A percentile compares a stretch with the other conserved stretches of the same genome.
Conservation (phyloP, 208 protist species). For the Phytomonas serpens region DNA sequence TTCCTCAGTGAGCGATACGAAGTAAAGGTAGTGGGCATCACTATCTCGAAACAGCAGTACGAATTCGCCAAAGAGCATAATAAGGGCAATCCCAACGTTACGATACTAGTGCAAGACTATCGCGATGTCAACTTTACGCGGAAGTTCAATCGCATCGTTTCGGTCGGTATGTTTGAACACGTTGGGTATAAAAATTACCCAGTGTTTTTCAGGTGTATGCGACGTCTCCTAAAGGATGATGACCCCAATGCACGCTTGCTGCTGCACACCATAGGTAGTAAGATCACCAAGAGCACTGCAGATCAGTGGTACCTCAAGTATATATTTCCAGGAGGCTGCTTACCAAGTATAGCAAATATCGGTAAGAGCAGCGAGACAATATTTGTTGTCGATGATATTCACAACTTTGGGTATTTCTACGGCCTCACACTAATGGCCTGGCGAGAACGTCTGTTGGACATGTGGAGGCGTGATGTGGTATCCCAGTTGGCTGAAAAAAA, state of each 20-base stretch:
- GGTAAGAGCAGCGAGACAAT: slow-evolving; percentile 28
- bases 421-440: slow-evolving; percentile 39
- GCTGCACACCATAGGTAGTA: slow-evolving; percentile 67
- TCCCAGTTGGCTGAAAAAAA: background rate
- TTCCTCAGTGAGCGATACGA: slow-evolving; percentile 49
- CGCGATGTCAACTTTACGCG: slow-evolving; percentile 34
- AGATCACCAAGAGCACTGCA: slow-evolving; percentile 49
- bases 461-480: slow-evolving; percentile 22
- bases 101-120: slow-evolving; percentile 63
- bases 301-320: slow-evolving; percentile 78
- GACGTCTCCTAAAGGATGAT: slow-evolving; percentile 37
- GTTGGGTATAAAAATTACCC: slow-evolving; percentile 75
- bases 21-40: slow-evolving; percentile 63
- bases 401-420: slow-evolving; percentile 63
- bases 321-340: slow-evolving; percentile 74
- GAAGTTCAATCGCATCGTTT: slow-evolving; percentile 69
- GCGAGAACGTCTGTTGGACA: slow-evolving; percentile 35
- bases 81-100: slow-evolving; percentile 23
- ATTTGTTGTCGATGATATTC: slow-evolving; percentile 55
- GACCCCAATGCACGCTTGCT: slow-evolving; percentile 48
- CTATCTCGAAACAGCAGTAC: slow-evolving; percentile 55
- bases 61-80: slow-evolving; percentile 24
- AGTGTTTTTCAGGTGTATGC: slow-evolving; percentile 56
- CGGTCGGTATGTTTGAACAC: slow-evolving; percentile 84
- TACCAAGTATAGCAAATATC: slow-evolving; percentile 33